Percentiles rank a stretch among this genome's conserved stretches.
phyloP scores from a whole-genome alignment of 176 grass and related monocot genomes.

The Triticum timopheevii region DNA sequence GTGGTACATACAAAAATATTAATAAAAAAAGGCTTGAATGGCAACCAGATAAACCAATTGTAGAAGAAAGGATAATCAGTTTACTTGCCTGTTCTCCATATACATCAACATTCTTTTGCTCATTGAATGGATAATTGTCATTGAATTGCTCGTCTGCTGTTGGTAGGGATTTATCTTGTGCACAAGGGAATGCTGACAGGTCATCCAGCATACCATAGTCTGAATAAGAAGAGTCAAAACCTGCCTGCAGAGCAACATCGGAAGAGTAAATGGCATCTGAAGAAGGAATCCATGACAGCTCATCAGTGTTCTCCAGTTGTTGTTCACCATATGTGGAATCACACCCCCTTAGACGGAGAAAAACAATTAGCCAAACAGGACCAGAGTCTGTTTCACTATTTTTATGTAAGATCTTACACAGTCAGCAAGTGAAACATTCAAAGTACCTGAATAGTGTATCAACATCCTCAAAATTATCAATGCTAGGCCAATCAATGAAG shows the following conservation, averaged over 20 bases:
- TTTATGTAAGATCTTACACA: not conserved
- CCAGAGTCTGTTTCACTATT: not conserved
- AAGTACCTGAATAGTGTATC: constrained; percentile 92
- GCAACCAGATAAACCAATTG: constrained; percentile 1
- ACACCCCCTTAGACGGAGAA: constrained; percentile 47
- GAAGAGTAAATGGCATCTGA: constrained; percentile 70
- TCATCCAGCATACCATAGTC: constrained; percentile 59
- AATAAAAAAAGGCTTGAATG: constrained; percentile 12
- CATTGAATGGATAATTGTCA: constrained; percentile 37
- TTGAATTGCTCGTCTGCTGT: constrained; percentile 30
- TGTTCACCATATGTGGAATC: constrained; percentile 70
- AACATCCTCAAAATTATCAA: constrained; percentile 90
- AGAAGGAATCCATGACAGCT: constrained; percentile 76
- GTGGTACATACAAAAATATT: constrained; percentile 10
- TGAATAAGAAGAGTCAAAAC: constrained; percentile 49
- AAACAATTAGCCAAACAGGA: constrained; percentile 5
- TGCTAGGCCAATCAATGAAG: constrained; percentile 83
- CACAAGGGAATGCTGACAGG: constrained; percentile 40
- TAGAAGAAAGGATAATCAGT: not conserved
- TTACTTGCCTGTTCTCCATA: constrained; percentile 53
- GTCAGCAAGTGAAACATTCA: not conserved
- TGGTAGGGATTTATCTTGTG: constrained; percentile 42
- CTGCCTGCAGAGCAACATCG: constrained; percentile 48
- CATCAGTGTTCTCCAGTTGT: constrained; percentile 53
- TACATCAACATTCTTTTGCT: constrained; percentile 39